Evolutionary conservation across 1,284 basidiomycete species (phyloP).

Genomic region (Cerioporus squamosus): DNA sequence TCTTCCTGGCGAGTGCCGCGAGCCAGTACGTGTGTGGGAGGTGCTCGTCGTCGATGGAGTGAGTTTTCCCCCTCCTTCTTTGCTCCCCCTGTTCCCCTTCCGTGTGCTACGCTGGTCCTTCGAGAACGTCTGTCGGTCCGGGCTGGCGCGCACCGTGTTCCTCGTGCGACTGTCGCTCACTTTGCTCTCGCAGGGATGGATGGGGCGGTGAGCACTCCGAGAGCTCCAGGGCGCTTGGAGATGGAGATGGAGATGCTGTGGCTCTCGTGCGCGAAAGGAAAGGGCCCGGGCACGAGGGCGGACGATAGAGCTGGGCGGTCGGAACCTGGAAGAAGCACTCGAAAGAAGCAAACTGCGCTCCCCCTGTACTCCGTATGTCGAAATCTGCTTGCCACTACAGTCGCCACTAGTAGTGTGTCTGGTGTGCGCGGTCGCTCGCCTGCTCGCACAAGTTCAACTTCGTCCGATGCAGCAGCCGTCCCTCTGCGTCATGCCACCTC

Average conservation of each 20-base stretch:
- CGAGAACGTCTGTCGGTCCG: too few relatives aligned
- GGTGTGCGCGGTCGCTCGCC: too few relatives aligned
- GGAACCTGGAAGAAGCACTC: slow-evolving; percentile 7
- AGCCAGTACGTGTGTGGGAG: slow-evolving; percentile 94
- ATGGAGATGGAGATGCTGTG: too few relatives aligned
- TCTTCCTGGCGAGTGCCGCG: slow-evolving; percentile 89
- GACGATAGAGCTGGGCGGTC: neutral
- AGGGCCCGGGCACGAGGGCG: neutral
- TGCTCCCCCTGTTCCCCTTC: neutral
- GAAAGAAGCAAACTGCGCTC: neutral
- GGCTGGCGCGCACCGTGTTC: neutral
- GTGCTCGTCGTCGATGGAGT: slow-evolving; percentile 80
- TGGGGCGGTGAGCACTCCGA: slow-evolving; percentile 22
- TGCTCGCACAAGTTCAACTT: too few relatives aligned
- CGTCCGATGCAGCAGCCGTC: too few relatives aligned
- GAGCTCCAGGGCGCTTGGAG: too few relatives aligned
- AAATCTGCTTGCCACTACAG: neutral
- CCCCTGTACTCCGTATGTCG: slow-evolving; percentile 5
- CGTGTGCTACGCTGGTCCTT: too few relatives aligned
- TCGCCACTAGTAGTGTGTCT: too few relatives aligned
- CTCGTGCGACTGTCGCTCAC: neutral
- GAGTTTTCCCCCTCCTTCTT: slow-evolving; percentile 25
- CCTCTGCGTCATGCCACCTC: neutral
- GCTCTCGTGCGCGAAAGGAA: neutral
- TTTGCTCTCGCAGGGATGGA: slow-evolving; percentile 18